A percentile compares a stretch with the other conserved stretches of the same genome.
phyloP scores from a whole-genome alignment of 345 rosid genomes.

The Erodium maritimum region DNA sequence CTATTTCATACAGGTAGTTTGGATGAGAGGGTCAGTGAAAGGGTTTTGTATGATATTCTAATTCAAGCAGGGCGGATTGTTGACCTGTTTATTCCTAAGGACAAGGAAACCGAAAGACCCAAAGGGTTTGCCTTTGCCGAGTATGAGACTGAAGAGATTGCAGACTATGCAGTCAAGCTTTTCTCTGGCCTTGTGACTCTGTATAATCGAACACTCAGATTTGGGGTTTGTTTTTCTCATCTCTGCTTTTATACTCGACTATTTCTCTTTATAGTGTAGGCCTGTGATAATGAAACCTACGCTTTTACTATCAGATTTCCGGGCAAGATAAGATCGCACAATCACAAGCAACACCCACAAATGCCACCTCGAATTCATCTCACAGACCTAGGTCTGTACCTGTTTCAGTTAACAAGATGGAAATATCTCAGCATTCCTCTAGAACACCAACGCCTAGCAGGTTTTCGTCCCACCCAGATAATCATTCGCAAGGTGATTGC shows the following conservation, averaged over 20 bases:
- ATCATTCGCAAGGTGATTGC: conserved; percentile 24
- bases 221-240: conserved; percentile 35
- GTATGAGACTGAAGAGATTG: conserved; percentile 73
- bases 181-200: conserved; percentile 89
- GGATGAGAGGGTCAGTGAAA: conserved; percentile 79
- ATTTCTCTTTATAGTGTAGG: neutral
- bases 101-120: conserved; percentile 70
- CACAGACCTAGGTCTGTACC: conserved; percentile 28
- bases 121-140: conserved; percentile 88
- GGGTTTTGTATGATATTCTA: conserved; percentile 72
- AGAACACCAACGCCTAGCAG: conserved; percentile 21
- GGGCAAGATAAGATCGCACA: conserved; percentile 61
- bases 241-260: neutral
- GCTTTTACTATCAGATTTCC: conserved; percentile 42
- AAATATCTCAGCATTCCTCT: conserved; percentile 21
- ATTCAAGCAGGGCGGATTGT: conserved; percentile 84
- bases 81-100: conserved; percentile 72
- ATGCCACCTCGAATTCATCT: conserved; percentile 17
- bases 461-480: conserved; percentile 23
- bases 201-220: conserved; percentile 58
- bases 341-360: conserved; percentile 11
- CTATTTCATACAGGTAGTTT: conserved; percentile 42
- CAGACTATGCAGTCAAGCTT: conserved; percentile 84
- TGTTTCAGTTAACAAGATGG: conserved; percentile 18
- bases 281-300: conserved; percentile 6